Conservation (phyloP, 176 grass and related monocot genomes). For the Canna indica region DNA sequence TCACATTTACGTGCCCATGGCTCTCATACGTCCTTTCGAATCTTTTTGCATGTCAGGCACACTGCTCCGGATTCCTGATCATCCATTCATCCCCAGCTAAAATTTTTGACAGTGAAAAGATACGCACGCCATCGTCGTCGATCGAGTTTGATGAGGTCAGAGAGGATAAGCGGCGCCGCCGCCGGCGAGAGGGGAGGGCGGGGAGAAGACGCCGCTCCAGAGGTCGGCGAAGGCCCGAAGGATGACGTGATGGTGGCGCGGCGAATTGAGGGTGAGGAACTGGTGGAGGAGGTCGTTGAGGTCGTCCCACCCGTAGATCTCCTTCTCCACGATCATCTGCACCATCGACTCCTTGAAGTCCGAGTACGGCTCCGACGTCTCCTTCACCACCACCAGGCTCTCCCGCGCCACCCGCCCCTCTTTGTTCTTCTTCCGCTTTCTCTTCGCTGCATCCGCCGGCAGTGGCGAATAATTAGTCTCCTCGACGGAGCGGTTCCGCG, state of each 20-base stretch:
- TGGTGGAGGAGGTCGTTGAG: neutral
- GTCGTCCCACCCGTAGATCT: neutral
- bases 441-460: neutral
- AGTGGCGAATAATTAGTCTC: neutral
- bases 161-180: too few species aligned
- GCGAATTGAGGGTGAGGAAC: neutral
- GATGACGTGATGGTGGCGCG: neutral
- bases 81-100: too few species aligned
- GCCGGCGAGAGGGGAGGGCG: too few species aligned
- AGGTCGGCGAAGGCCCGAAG: neutral
- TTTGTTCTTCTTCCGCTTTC: neutral
- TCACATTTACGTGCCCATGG: too few species aligned
- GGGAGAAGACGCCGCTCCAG: neutral
- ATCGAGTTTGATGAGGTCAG: too few species aligned
- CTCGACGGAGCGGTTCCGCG: neutral
- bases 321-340: slow-evolving; percentile 1
- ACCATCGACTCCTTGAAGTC: neutral
- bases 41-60: too few species aligned
- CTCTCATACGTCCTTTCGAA: too few species aligned
- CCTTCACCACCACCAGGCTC: slow-evolving; percentile 2
- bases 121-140: too few species aligned
- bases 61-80: too few species aligned
- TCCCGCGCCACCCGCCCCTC: neutral
- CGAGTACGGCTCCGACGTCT: neutral
- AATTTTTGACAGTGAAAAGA: too few species aligned